A percentile compares a stretch with the other conserved stretches of the same genome.
phyloP scores from a whole-genome alignment of 257 asterid species.

The Coffea eugenioides region DNA sequence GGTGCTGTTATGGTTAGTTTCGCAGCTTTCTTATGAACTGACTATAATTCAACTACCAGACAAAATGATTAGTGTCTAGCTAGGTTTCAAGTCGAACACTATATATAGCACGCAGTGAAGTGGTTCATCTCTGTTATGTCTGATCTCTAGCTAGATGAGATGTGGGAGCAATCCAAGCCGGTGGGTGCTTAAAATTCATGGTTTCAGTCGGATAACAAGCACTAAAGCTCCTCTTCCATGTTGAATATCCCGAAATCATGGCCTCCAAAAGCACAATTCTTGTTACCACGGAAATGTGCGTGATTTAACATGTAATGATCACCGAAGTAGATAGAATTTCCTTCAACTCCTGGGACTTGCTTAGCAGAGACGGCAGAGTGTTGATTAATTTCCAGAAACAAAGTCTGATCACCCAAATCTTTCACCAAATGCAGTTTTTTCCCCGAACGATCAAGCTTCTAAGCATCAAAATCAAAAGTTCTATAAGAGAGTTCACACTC shows the following conservation, averaged over 20 bases:
- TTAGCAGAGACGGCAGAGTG: not conserved
- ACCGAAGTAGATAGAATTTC: not conserved
- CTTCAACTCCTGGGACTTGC: not conserved
- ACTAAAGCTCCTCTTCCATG: not conserved
- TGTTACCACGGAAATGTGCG: not conserved
- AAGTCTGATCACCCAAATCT: not conserved
- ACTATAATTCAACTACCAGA: not conserved
- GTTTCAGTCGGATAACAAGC: not conserved
- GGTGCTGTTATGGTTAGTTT: too few relatives aligned
- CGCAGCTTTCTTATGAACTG: not conserved
- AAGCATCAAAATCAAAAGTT: conserved; percentile 1
- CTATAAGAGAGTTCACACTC: not conserved
- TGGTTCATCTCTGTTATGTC: not conserved
- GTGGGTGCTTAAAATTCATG: not conserved
- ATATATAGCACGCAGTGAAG: too few relatives aligned
- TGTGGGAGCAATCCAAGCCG: not conserved
- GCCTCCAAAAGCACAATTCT: not conserved
- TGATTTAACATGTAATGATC: not conserved
- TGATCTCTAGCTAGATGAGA: not conserved
- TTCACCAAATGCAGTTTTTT: not conserved
- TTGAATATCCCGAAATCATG: conserved; percentile 8
- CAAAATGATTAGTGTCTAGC: not conserved
- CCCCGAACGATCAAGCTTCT: not conserved
- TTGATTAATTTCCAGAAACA: not conserved
- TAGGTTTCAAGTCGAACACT: not conserved